Base-by-base conservation (phyloP, 768 basidiomycete species). In the Mrakia hoshinonis region DNA sequence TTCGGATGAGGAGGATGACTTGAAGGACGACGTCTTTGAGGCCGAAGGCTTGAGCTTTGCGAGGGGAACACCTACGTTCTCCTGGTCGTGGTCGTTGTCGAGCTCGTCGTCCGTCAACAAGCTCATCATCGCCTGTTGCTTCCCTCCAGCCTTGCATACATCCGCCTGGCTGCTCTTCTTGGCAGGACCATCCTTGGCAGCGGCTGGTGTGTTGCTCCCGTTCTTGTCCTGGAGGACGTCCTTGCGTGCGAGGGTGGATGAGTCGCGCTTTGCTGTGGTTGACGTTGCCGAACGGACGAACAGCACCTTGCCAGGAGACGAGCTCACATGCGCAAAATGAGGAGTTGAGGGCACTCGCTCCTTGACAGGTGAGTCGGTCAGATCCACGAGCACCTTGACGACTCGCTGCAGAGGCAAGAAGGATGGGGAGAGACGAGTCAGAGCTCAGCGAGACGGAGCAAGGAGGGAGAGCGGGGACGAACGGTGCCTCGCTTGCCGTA, bases 191-290 rank as follows among this genome's bases (percentile, higher is more conserved):
- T 51, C 13, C 1, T 24, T 29, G 22, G 13, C 31, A n/a, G 15
- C n/a, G 15, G 6, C 63, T 0, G 1, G 6, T 7, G 20, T n/a
- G 10, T 22, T 46, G 13, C 63, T 64, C 11, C 63, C 63, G 31
- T 64, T 64, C 46, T 64, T 64, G 36, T 64, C 63, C 46, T 64
- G 36, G 39, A 64, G 24, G 5, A 64, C 63, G 29, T 63, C 61
- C 36, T 36, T 29, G n/a, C 58, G 22, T 20, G 20, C 29, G n/a
- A n/a, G n/a, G n/a, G n/a, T n/a, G n/a, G n/a, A n/a, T n/a, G n/a
- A n/a, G n/a, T n/a, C n/a, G n/a, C n/a, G n/a, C n/a, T n/a, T n/a
- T 38, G 31, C 36, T 22, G 10, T 20, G 1, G n/a, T 9, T 15
- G 58, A 38, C 20, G 31, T 38, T 11, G 38, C 18, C 20, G 34